Conservation (phyloP, 495 filamentous ascomycete genomes). For the Xylaria nigripes region DNA sequence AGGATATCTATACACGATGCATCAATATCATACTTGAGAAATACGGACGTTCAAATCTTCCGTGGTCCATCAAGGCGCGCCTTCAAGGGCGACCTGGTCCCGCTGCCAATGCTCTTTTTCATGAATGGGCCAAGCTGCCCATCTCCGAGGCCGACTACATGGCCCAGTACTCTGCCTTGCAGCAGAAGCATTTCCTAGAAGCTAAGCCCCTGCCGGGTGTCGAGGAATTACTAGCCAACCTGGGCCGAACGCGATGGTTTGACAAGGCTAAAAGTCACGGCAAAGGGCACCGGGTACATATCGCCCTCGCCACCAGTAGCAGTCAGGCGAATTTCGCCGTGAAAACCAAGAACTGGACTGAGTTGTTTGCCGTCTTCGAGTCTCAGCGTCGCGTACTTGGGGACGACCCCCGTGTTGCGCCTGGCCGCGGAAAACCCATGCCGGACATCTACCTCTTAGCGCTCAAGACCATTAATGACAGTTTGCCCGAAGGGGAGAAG, state of each 20-base stretch:
- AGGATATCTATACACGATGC: conserved; percentile 82
- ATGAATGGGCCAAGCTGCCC: conserved; percentile 80
- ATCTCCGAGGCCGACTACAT: conserved; percentile 58
- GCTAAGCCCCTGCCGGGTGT: conserved; percentile 74
- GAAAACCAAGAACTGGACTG: conserved; percentile 66
- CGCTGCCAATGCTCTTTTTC: conserved; percentile 46
- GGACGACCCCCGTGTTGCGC: conserved; percentile 73
- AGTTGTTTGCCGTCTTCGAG: conserved; percentile 69
- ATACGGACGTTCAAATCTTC: conserved; percentile 62
- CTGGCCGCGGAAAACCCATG: conserved; percentile 80
- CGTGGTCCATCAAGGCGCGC: conserved; percentile 91
- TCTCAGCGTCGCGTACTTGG: conserved; percentile 63
- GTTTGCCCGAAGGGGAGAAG: conserved; percentile 52
- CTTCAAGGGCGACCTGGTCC: conserved; percentile 85
- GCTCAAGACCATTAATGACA: conserved; percentile 72
- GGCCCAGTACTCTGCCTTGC: conserved; percentile 50
- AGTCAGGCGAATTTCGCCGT: conserved; percentile 61
- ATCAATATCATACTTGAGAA: conserved; percentile 73
- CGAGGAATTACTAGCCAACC: conserved; percentile 50
- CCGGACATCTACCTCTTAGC: conserved; percentile 94
- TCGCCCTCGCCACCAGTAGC: conserved; percentile 82
- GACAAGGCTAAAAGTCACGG: conserved; percentile 20
- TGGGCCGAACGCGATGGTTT: conserved; percentile 42
- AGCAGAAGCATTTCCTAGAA: conserved; percentile 62
- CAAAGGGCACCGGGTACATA: conserved; percentile 50